Evolutionary conservation across 1,284 basidiomycete genomes (phyloP), one percentile per base, ranked within the genome.

Genomic region (Boletus sp.): DNA sequence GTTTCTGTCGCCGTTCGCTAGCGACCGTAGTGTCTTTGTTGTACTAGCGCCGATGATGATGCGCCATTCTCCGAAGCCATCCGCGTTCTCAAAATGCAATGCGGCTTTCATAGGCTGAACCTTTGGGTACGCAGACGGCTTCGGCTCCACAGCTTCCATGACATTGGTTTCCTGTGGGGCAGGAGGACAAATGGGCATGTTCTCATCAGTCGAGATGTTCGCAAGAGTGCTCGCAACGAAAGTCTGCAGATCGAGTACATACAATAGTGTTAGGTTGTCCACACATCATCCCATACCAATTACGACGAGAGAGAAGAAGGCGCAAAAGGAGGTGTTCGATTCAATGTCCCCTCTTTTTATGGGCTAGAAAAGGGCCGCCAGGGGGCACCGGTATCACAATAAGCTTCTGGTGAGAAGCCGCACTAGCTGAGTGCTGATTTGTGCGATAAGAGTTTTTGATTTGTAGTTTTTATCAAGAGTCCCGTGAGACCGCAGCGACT

Each of bases 61-160:
- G 0, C 72, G 70, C 84, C 83, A 84, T 46, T 80, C 76, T 0
- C 83, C 84, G 44, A 84, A 81, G 0, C 77, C 80, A 4, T 77
- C 72, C 0, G 79, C 79, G 48, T 75, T 81, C 27, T 82, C 80
- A 58, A 82, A 80, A 62, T 82, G 79, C 0, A 83, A 65, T 0
- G 79, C 77, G 7, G 77, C 67, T 52, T 78, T 82, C 72, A 84
- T 74, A 0, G 82, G 79, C 51, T 80, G 81, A 0, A 83, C 74
- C 16, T 72, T 71, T 0, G 81, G 79, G 58, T 74, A 81, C 1
- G 74, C 74, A 0, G 71, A 63, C 1, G 71, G 59, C 7, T 51
- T 53, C 41, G 53, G 24, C 31, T 63, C 60, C 5, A 36, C 39
- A 37, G 33, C 29, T 37, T 57, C 51, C 9, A 15, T n/a, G 33